phyloP scores from a whole-genome alignment of 2,329 filamentous ascomycete species.

The Akanthomyces lecanii region DNA sequence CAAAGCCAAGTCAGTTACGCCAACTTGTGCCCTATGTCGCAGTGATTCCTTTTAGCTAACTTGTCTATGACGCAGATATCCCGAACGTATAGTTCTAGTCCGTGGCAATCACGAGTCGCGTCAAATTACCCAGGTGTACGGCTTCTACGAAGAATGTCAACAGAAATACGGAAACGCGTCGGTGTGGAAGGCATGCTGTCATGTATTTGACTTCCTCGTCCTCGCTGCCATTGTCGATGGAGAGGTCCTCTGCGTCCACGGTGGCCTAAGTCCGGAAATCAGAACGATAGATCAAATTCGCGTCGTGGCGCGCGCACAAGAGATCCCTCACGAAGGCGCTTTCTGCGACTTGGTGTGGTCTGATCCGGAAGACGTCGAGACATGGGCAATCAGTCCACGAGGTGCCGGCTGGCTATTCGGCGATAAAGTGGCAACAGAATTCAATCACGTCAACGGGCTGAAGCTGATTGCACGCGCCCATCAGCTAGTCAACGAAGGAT shows the following conservation, averaged over 20 bases:
- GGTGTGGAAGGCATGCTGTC: slow-evolving; percentile 99
- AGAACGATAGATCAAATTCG: slow-evolving; percentile 99
- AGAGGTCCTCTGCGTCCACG: slow-evolving; percentile 97
- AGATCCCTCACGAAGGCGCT: slow-evolving; percentile 96
- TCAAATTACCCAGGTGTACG: slow-evolving; percentile 97
- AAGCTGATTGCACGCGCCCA: slow-evolving; percentile 96
- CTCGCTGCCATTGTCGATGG: slow-evolving; percentile 96
- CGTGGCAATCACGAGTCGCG: slow-evolving; percentile 97
- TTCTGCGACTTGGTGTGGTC: slow-evolving; percentile 99
- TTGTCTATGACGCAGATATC: slow-evolving; percentile 60
- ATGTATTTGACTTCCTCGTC: slow-evolving; percentile 98
- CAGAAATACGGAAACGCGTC: slow-evolving; percentile 98
- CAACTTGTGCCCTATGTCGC: slow-evolving; percentile 21
- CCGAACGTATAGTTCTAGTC: slow-evolving; percentile 90
- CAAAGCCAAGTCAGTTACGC: slow-evolving; percentile 59
- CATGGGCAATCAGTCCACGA: slow-evolving; percentile 90
- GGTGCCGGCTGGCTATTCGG: slow-evolving; percentile 98
- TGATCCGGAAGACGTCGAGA: slow-evolving; percentile 93
- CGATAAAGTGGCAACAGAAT: slow-evolving; percentile 95
- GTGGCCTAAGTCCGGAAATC: slow-evolving; percentile 83
- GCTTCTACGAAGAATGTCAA: slow-evolving; percentile 97
- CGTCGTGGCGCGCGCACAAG: slow-evolving; percentile 93
- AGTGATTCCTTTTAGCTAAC: neutral
- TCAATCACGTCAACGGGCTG: slow-evolving; percentile 94
- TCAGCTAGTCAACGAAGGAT: slow-evolving; percentile 96